A percentile compares a stretch with the other conserved stretches of the same genome.
Evolutionary conservation across 2,329 filamentous ascomycete species (phyloP).

Genomic region (Exophiala sp.): DNA sequence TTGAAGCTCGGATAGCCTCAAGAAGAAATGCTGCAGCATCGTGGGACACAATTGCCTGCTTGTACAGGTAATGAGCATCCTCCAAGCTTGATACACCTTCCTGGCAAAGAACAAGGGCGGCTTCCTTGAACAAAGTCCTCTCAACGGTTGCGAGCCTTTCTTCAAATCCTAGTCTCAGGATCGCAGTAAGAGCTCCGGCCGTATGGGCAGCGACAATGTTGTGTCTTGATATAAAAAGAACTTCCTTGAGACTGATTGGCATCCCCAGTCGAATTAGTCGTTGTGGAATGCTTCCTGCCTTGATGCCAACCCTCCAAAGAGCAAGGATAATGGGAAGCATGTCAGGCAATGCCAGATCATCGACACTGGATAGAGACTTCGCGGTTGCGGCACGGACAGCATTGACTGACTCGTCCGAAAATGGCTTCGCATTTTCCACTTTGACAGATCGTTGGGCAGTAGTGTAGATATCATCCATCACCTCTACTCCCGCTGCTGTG

Average conservation of each 20-base stretch:
- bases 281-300: constrained; percentile 12
- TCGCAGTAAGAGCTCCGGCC: constrained; percentile 65
- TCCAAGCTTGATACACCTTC: constrained; percentile 77
- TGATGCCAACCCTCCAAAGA: constrained; percentile 22
- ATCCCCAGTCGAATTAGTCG: constrained; percentile 50
- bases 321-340: constrained; percentile 25
- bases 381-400: constrained; percentile 11
- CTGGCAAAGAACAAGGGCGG: constrained; percentile 66
- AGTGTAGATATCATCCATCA: constrained; percentile 62
- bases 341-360: constrained; percentile 28
- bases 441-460: constrained; percentile 12
- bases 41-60: constrained; percentile 51
- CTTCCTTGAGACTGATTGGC: constrained; percentile 59
- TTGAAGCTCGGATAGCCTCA: constrained; percentile 68
- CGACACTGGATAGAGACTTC: constrained; percentile 20
- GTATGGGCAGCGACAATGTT: constrained; percentile 70
- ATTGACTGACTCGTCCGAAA: constrained; percentile 6
- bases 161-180: constrained; percentile 62
- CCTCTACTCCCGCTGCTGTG: constrained; percentile 75
- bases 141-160: constrained; percentile 55
- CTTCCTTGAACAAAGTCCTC: constrained; percentile 56
- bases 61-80: constrained; percentile 74
- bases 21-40: constrained; percentile 66
- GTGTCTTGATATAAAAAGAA: constrained; percentile 60
- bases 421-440: constrained; percentile 4